Base-by-base conservation (phyloP, 805 yeast genomes). In the Wickerhamiella nectarea region DNA sequence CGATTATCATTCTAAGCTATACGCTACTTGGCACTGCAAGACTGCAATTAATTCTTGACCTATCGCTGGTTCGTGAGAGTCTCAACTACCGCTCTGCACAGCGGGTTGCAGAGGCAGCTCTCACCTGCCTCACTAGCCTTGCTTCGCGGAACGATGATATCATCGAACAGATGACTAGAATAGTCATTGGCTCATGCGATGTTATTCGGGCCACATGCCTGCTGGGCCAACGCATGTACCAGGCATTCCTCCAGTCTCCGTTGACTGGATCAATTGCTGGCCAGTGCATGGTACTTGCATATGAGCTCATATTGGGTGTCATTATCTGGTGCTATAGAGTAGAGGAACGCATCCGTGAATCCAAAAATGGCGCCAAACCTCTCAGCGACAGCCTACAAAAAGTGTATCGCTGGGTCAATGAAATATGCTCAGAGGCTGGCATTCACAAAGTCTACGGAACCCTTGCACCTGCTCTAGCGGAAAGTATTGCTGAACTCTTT, bases 251-350 rank as follows among this genome's bases (percentile, higher is more conserved):
- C 40, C 43, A 52, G 21, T 43, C 52, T 20, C 59, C 60, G 4
- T 36, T 50, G 33, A 38, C 49, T 1, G 45, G 51, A 12, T 37
- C 51, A 14, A 45, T 53, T 11, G 45, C 49, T 6, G 48, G 50
- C 17, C 54, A 50, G 37, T 40, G 48, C 38, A 38, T 56, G 22
- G 45, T 55, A 8, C 35, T 50, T 10, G 49, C 52, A 4, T 52
- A 55, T 28, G 60, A 57, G 41, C 41, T 54, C 29, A 46, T 55
- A 3, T 41, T 57, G 18, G 50, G 51, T 7, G 44, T 57, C 14
- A 47, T 56, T 18, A 49, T 56, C 48, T 57, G 61, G 61, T 49
- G 52, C 38, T 53, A 55, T 21, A 47, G 55, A 10, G 48, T 56
- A 9, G 58, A 56, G 37, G 51, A 53, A 21, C 54, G 48, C n/a